Conservation (phyloP, 768 basidiomycete species). For the Paxillus involutus region DNA sequence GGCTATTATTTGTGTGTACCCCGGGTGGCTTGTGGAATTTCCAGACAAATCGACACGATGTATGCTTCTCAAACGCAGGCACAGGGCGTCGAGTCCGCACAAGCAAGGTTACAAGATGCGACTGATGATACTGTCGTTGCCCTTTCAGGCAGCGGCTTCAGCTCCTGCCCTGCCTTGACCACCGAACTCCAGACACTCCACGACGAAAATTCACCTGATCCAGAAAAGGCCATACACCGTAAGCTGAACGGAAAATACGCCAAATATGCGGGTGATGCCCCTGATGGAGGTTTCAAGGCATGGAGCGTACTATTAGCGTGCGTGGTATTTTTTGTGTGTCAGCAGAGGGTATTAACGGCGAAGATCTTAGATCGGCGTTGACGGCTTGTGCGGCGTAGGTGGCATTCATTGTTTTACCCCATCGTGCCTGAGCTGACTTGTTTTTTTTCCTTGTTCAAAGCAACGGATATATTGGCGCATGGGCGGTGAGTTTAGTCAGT, state of each 20-base stretch:
- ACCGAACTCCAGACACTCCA: conserved; percentile 12
- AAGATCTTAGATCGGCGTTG: no score
- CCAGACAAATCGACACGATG: conserved; percentile 1
- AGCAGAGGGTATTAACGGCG: no score
- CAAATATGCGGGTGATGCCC: no score
- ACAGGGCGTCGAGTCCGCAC: not conserved
- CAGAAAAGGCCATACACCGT: conserved; percentile 3
- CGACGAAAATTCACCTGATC: conserved; percentile 1
- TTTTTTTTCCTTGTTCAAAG: no score
- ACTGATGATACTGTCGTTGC: not conserved
- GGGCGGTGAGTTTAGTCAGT: no score
- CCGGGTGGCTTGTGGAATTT: not conserved
- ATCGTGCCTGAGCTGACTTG: no score
- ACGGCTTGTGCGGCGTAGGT: no score
- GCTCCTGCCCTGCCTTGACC: not conserved
- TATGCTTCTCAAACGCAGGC: not conserved
- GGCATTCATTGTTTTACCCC: no score
- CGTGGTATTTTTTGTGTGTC: no score
- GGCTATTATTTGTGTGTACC: not conserved
- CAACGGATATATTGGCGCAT: no score
- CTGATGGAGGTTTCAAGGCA: no score
- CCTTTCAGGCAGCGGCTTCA: not conserved
- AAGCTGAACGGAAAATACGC: conserved; percentile 10
- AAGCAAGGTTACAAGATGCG: not conserved
- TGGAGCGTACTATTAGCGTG: no score